A percentile compares a stretch with the other conserved stretches of the same genome.
These are phyloP conservation scores for Cynara cardunculus DNA, from an alignment of 129 eudicot species.

Conservation along the genomic window DNA sequence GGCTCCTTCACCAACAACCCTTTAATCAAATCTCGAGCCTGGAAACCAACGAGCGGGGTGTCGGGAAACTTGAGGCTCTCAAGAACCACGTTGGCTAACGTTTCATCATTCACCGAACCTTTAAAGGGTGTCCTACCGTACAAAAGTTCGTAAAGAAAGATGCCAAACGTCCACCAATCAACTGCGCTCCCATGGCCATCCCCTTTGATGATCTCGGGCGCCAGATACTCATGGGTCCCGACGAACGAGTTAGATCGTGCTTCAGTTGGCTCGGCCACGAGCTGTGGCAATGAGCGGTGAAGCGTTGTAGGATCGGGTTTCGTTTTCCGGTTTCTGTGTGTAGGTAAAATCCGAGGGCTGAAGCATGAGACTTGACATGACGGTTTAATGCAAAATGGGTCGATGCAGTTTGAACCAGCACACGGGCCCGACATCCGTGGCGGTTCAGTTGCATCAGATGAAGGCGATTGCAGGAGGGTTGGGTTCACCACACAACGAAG, in stretches of 20 bases:
- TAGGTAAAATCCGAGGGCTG: slow-evolving; percentile 47
- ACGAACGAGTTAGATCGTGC: slow-evolving; percentile 93
- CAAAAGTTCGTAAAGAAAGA: slow-evolving; percentile 81
- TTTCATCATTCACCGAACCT: slow-evolving; percentile 73
- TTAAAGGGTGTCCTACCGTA: slow-evolving; percentile 80
- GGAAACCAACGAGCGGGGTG: slow-evolving; percentile 66
- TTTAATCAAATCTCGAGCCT: slow-evolving; percentile 76
- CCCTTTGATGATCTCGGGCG: slow-evolving; percentile 90
- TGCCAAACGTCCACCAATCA: slow-evolving; percentile 96
- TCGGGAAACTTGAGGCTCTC: slow-evolving; percentile 68
- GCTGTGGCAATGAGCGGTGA: slow-evolving; percentile 50
- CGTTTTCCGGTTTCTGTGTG: slow-evolving; percentile 32
- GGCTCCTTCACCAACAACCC: slow-evolving; percentile 77
- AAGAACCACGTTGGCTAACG: slow-evolving; percentile 70
- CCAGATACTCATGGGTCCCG: slow-evolving; percentile 93
- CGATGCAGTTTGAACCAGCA: slow-evolving; percentile 73
- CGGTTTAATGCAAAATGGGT: slow-evolving; percentile 77
- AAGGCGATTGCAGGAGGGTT: slow-evolving; percentile 50
- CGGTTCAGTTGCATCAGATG: slow-evolving; percentile 37
- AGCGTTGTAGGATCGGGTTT: slow-evolving; percentile 41
- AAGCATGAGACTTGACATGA: slow-evolving; percentile 80
- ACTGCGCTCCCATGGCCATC: slow-evolving; percentile 96
- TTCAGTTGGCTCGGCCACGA: slow-evolving; percentile 85
- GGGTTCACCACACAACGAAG: slow-evolving; percentile 87
- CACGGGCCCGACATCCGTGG: slow-evolving; percentile 75